Conservation (phyloP, 108 stramenopile species). For the Nannochloropsis salina region DNA sequence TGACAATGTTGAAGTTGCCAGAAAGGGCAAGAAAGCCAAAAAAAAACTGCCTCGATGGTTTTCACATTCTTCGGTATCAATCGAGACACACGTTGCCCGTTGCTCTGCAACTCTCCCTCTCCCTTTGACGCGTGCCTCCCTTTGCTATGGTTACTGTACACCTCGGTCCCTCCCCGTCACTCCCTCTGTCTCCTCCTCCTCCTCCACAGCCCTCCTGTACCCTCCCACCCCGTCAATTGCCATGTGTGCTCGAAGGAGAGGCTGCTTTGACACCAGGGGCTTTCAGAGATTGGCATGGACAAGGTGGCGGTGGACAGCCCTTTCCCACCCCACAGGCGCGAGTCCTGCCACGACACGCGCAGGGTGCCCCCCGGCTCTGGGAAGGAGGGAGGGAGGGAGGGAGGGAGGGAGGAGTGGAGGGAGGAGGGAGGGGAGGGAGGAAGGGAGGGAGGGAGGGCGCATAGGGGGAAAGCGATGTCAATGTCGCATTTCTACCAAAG, state of each 20-base stretch:
- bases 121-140: not conserved
- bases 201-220: not conserved
- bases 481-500: not conserved
- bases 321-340: not conserved
- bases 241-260: not conserved
- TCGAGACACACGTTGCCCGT: no score
- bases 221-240: not conserved
- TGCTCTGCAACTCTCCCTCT: no score
- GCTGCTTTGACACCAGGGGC: not conserved
- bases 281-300: not conserved
- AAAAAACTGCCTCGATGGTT: no score
- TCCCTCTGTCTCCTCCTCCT: not conserved
- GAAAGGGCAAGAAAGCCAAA: no score
- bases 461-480: not conserved
- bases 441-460: conserved; percentile 2
- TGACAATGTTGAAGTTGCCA: no score
- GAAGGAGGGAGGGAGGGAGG: not conserved
- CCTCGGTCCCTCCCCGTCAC: not conserved
- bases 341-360: not conserved
- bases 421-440: no score
- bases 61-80: no score
- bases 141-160: not conserved
- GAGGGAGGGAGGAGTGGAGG: no score
- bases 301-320: not conserved
- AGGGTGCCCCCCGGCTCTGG: not conserved